These are phyloP conservation scores for Erodium maritimum DNA, from an alignment of 345 rosid species.

Conservation along the genomic window DNA sequence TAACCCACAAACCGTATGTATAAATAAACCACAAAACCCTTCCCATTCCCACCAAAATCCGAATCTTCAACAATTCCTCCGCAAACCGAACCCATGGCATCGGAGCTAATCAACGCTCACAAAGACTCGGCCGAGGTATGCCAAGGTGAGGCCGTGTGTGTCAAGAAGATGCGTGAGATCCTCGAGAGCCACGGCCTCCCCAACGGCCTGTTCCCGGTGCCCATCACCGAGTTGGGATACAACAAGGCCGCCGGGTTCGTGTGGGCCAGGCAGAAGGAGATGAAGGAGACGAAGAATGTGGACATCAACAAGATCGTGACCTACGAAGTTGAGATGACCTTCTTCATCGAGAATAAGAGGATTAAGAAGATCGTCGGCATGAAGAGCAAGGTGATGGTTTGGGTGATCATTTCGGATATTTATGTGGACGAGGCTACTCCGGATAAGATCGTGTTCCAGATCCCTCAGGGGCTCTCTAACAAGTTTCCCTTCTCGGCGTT, in stretches of 20 bases:
- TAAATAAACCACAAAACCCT: too few species aligned
- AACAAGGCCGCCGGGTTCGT: slow-evolving; percentile 45
- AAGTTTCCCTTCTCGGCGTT: slow-evolving; percentile 50
- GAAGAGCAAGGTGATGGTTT: slow-evolving; percentile 45
- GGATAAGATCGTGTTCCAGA: slow-evolving; percentile 34
- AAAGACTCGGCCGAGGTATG: slow-evolving; percentile 40
- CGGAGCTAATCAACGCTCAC: slow-evolving; percentile 10
- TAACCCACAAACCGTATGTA: too few species aligned
- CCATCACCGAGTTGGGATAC: slow-evolving; percentile 41
- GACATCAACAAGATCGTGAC: slow-evolving; percentile 27
- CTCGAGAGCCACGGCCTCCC: slow-evolving; percentile 37
- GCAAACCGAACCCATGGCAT: too few species aligned
- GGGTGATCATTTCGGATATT: slow-evolving; percentile 49
- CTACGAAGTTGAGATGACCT: slow-evolving; percentile 42
- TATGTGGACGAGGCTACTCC: slow-evolving; percentile 19
- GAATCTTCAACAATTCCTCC: too few species aligned
- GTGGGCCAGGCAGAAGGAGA: slow-evolving; percentile 46
- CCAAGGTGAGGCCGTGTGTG: slow-evolving; percentile 33
- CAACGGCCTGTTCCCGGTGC: slow-evolving; percentile 40
- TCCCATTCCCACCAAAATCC: too few species aligned
- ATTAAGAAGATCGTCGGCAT: slow-evolving; percentile 38
- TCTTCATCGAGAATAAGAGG: slow-evolving; percentile 36
- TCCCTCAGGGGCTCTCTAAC: slow-evolving; percentile 34
- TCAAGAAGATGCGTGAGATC: slow-evolving; percentile 29
- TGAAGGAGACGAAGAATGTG: slow-evolving; percentile 26